Conservation (phyloP, 441 rosid genomes). For the Populus hybrid region DNA sequence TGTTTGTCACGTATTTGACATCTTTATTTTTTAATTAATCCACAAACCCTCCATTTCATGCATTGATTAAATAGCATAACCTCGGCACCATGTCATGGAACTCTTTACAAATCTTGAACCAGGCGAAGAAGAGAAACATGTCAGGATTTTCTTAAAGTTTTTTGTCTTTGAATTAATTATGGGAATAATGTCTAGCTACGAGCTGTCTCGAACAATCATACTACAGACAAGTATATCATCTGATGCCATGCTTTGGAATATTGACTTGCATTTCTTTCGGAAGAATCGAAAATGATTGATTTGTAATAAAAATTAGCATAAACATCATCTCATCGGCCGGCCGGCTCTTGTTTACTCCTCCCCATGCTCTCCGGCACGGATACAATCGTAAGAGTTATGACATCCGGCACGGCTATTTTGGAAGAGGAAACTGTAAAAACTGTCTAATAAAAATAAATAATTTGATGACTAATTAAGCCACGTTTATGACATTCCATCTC, state of each 20-base stretch:
- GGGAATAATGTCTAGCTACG: conserved; percentile 1
- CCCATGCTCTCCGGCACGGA: neutral
- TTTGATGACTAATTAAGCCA: too few species aligned
- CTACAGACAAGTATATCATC: too few species aligned
- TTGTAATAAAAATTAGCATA: too few species aligned
- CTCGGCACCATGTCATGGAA: neutral
- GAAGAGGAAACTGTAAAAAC: neutral
- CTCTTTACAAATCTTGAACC: neutral
- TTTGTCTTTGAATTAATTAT: neutral
- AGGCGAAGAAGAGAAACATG: too few species aligned
- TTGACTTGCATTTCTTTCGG: neutral
- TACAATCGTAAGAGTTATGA: too few species aligned
- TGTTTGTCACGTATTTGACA: too few species aligned
- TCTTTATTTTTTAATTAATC: neutral
- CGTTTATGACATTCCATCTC: neutral
- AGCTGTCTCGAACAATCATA: neutral
- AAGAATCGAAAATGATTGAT: too few species aligned
- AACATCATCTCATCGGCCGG: too few species aligned
- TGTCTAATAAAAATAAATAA: neutral
- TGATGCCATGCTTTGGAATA: neutral
- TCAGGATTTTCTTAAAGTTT: too few species aligned
- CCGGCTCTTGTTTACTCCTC: neutral
- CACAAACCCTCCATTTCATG: neutral
- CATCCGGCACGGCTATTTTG: too few species aligned
- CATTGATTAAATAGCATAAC: neutral